A percentile compares a stretch with the other conserved stretches of the same genome.
phyloP scores from a whole-genome alignment of 352 stramenopile genomes.

The Pythium dissimile region DNA sequence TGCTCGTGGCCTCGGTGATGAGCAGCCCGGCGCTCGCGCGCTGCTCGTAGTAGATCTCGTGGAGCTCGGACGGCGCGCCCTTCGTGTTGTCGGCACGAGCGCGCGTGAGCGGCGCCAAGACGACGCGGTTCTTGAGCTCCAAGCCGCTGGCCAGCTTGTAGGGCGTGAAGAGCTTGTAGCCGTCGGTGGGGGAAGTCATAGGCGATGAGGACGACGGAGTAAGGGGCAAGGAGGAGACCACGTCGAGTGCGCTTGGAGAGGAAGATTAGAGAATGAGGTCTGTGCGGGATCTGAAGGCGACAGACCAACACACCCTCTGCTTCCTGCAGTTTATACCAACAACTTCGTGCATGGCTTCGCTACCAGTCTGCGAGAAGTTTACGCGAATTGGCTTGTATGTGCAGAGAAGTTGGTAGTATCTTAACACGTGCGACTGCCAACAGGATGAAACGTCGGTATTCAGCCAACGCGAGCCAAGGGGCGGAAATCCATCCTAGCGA shows the following conservation, averaged over 20 bases:
- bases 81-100: conserved; percentile 25
- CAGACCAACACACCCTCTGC: too few relatives aligned
- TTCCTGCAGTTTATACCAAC: too few relatives aligned
- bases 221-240: too few relatives aligned
- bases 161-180: conserved; percentile 4
- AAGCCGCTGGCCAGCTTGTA: background rate
- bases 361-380: too few relatives aligned
- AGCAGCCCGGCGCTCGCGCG: background rate
- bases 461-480: background rate
- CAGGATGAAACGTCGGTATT: background rate
- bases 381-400: too few relatives aligned
- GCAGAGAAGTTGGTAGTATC: too few relatives aligned
- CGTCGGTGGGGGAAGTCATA: background rate
- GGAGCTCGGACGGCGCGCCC: background rate
- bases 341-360: too few relatives aligned
- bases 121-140: background rate
- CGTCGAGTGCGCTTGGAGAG: background rate
- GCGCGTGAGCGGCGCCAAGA: conserved; percentile 21
- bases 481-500: too few relatives aligned
- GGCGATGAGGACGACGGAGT: background rate
- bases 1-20: conserved; percentile 2
- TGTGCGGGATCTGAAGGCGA: too few relatives aligned
- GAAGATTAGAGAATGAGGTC: background rate
- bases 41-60: conserved; percentile 13
- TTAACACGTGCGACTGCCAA: too few relatives aligned